Evolutionary conservation across 352 stramenopile genomes (phyloP).

Genomic region (Elongisporangium senticosum): DNA sequence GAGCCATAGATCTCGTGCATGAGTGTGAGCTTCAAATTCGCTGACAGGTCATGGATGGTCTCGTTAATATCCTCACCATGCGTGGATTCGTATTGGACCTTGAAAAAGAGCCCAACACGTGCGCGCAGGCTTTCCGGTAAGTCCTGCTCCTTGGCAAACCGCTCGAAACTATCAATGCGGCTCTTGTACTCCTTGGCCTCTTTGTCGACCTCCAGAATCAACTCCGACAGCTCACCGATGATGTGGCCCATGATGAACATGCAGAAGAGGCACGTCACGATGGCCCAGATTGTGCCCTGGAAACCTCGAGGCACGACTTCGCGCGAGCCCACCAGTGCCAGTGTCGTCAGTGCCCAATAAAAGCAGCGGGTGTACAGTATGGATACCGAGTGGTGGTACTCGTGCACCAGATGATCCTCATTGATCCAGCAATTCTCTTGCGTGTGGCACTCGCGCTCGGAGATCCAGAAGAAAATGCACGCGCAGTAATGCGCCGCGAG

Average conservation of each 20-base stretch:
- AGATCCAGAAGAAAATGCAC: constrained; percentile 70
- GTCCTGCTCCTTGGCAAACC: constrained; percentile 59
- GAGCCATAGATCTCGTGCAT: constrained; percentile 70
- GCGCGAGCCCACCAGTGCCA: constrained; percentile 51
- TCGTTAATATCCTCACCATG: constrained; percentile 41
- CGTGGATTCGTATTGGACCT: constrained; percentile 46
- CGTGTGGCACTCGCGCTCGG: constrained; percentile 42
- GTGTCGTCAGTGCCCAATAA: constrained; percentile 67
- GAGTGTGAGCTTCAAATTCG: constrained; percentile 64
- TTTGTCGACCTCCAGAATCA: constrained; percentile 73
- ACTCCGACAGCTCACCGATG: constrained; percentile 61
- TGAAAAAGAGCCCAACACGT: constrained; percentile 58
- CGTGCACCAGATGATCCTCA: constrained; percentile 51
- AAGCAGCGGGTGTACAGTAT: constrained; percentile 61
- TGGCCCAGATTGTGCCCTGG: constrained; percentile 51
- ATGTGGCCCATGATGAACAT: constrained; percentile 76
- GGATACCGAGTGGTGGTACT: constrained; percentile 41
- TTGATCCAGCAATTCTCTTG: constrained; percentile 47
- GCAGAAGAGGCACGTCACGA: constrained; percentile 48
- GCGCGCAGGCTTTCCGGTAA: constrained; percentile 37
- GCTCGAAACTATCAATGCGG: constrained; percentile 67
- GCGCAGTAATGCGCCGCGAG: constrained; percentile 54
- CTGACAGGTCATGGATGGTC: constrained; percentile 51
- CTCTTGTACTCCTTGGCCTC: constrained; percentile 65
- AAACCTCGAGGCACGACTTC: constrained; percentile 44